Conservation (phyloP, 2,329 filamentous ascomycete species). For the Aspergillus floridensis region DNA sequence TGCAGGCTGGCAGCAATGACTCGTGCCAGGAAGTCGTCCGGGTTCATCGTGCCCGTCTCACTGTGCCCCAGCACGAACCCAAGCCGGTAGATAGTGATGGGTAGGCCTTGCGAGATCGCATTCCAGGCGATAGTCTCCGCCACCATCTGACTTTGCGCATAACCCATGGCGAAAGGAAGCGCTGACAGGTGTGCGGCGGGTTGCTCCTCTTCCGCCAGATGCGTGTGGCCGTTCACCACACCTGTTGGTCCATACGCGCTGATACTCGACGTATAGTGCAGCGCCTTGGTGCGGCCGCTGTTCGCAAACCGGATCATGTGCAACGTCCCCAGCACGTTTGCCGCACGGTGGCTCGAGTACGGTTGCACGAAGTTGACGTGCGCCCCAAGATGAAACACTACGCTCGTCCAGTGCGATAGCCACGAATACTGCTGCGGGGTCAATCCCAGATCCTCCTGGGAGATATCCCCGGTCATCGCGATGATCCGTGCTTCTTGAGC, state of each 20-base stretch:
- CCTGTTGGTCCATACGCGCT: conserved; percentile 26
- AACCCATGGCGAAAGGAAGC: background rate
- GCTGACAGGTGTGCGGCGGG: background rate
- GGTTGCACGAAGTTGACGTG: conserved; percentile 10
- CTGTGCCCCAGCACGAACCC: background rate
- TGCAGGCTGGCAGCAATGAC: conserved; percentile 79
- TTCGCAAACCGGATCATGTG: conserved; percentile 7
- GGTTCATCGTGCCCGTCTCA: conserved; percentile 47
- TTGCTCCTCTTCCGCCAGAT: conserved; percentile 21
- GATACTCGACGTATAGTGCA: conserved; percentile 28
- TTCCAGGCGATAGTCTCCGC: conserved; percentile 4
- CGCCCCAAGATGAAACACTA: conserved; percentile 10
- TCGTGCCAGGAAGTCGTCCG: conserved; percentile 80
- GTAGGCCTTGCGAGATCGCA: conserved; percentile 1
- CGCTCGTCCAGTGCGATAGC: conserved; percentile 4
- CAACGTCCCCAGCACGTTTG: conserved; percentile 5
- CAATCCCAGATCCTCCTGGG: conserved; percentile 59
- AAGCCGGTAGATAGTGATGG: conserved; percentile 1
- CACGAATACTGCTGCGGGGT: conserved; percentile 1
- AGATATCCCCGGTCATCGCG: conserved; percentile 58
- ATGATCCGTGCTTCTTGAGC: conserved; percentile 11
- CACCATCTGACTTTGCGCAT: conserved; percentile 3
- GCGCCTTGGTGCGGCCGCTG: conserved; percentile 16
- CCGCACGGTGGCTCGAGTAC: conserved; percentile 3
- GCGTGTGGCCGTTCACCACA: conserved; percentile 15